These are phyloP conservation scores for Diplodia scrobiculata DNA, from an alignment of 2,329 filamentous ascomycete species.

Conservation along the genomic window DNA sequence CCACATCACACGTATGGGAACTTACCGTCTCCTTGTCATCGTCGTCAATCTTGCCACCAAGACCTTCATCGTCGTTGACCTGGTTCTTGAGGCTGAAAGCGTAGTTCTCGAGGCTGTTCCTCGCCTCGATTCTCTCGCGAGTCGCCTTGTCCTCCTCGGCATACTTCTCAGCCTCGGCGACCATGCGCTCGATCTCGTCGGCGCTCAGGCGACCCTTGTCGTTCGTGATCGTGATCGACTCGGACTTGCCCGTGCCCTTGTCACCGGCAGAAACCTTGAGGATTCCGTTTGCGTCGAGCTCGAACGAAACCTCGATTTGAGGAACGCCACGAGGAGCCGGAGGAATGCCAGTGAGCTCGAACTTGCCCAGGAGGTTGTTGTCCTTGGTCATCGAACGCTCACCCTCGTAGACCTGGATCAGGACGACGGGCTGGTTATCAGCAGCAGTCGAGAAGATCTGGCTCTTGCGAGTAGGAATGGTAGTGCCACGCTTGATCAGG, in stretches of 20 bases:
- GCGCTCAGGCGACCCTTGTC: constrained; percentile 96
- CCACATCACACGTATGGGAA: neutral
- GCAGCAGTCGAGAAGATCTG: constrained; percentile 97
- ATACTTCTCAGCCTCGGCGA: constrained; percentile 96
- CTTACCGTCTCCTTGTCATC: constrained; percentile 88
- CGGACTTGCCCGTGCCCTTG: constrained; percentile 96
- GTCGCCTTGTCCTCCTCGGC: constrained; percentile 99
- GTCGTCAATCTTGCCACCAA: constrained; percentile 89
- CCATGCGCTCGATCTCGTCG: constrained; percentile 99
- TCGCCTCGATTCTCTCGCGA: constrained; percentile 92
- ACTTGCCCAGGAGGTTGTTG: constrained; percentile 97
- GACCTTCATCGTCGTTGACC: constrained; percentile 92
- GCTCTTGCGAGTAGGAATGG: constrained; percentile 93
- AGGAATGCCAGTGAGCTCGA: constrained; percentile 94
- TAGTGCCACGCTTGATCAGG: constrained; percentile 90
- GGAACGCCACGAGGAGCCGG: constrained; percentile 94
- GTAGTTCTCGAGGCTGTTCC: constrained; percentile 98
- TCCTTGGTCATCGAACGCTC: constrained; percentile 94
- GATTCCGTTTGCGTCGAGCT: constrained; percentile 98
- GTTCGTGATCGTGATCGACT: constrained; percentile 99
- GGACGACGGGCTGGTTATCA: constrained; percentile 92
- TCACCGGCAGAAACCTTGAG: constrained; percentile 94
- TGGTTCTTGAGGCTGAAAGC: constrained; percentile 99
- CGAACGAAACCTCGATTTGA: constrained; percentile 97
- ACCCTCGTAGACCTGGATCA: constrained; percentile 95